Conservation (phyloP, 2,329 filamentous ascomycete genomes). For the Talaromyces sp. region DNA sequence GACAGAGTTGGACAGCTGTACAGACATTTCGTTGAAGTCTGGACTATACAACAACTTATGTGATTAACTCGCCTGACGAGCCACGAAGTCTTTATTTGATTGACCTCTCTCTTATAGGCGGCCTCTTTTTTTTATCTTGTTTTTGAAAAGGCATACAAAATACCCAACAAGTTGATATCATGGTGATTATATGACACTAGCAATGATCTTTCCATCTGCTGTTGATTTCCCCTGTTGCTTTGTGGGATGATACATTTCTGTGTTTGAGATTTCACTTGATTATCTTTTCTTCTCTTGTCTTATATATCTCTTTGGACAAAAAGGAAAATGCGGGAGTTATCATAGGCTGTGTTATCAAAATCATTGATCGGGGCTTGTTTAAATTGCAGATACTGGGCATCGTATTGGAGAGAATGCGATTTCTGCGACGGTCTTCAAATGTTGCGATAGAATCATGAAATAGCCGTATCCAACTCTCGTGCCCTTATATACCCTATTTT, state of each 20-base stretch:
- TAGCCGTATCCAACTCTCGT: background rate
- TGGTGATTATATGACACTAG: background rate
- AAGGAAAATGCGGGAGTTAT: conserved; percentile 4
- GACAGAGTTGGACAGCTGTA: background rate
- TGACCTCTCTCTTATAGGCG: background rate
- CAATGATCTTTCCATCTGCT: background rate
- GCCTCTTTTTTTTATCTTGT: background rate
- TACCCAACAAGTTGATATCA: conserved; percentile 12
- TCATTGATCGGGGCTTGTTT: background rate
- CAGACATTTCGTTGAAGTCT: conserved; percentile 3
- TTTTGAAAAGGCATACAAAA: conserved; percentile 1
- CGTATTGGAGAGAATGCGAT: background rate
- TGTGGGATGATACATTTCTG: background rate
- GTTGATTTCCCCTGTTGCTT: background rate
- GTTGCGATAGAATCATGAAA: background rate
- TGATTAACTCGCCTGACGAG: conserved; percentile 2
- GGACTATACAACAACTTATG: background rate
- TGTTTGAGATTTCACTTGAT: background rate
- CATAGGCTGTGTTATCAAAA: background rate
- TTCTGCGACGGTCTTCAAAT: background rate
- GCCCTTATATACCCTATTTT: background rate
- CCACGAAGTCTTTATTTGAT: background rate
- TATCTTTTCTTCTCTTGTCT: conserved; percentile 5
- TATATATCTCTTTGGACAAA: conserved; percentile 3
- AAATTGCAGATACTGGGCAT: background rate